These are phyloP conservation scores for Fusarium sp. DNA, from an alignment of 2,329 filamentous ascomycete genomes.

Conservation along the genomic window DNA sequence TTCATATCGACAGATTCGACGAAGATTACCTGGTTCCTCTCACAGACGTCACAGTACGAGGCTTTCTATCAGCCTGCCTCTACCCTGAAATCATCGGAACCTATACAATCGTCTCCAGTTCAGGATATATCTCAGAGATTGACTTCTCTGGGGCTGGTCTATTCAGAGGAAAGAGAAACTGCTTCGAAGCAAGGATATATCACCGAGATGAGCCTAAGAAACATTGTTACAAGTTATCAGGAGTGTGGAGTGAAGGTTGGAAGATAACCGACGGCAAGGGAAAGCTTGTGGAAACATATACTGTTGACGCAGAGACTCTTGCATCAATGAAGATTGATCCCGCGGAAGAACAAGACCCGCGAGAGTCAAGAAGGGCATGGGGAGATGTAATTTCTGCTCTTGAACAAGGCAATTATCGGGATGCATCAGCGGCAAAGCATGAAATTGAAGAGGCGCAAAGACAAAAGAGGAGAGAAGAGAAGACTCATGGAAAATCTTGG, in stretches of 20 bases:
- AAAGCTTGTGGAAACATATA: conserved; percentile 50
- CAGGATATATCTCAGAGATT: conserved; percentile 59
- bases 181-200: conserved; percentile 57
- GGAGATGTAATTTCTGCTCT: conserved; percentile 79
- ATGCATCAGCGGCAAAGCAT: conserved; percentile 76
- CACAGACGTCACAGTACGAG: conserved; percentile 60
- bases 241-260: conserved; percentile 40
- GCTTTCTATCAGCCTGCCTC: conserved; percentile 58
- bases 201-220: conserved; percentile 48
- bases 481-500: conserved; percentile 52
- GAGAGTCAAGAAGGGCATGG: conserved; percentile 87
- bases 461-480: conserved; percentile 76
- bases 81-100: conserved; percentile 61
- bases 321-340: conserved; percentile 15
- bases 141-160: conserved; percentile 60
- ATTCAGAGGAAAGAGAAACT: conserved; percentile 52
- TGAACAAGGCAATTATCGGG: conserved; percentile 77
- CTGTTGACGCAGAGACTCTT: conserved; percentile 49
- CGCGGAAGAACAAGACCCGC: conserved; percentile 77
- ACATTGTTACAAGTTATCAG: conserved; percentile 19
- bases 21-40: conserved; percentile 63
- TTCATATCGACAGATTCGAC: conserved; percentile 60
- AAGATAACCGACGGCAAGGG: conserved; percentile 47
- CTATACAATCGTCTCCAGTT: conserved; percentile 58
- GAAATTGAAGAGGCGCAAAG: conserved; percentile 86